Percentiles rank a stretch among this genome's conserved stretches.
phyloP scores from a whole-genome alignment of 441 rosid genomes.

The Syzygium syzygioides region DNA sequence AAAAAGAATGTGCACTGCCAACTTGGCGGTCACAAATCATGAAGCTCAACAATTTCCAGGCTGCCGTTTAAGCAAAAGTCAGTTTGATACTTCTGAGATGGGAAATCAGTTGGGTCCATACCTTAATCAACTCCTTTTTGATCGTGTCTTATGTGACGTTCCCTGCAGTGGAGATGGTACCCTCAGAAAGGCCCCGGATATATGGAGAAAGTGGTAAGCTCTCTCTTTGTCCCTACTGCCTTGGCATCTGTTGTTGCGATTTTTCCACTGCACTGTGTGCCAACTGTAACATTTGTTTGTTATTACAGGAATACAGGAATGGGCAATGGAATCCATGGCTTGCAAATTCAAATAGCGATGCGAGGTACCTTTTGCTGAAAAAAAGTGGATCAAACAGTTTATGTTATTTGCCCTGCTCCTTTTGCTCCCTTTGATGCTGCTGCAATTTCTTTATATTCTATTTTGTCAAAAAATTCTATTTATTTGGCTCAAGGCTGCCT shows the following conservation, averaged over 20 bases:
- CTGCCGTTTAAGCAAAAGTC: conserved; percentile 55
- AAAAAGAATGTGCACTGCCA: conserved; percentile 94
- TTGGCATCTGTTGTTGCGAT: neutral
- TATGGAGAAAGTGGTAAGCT: conserved; percentile 89
- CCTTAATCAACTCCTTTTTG: conserved; percentile 63
- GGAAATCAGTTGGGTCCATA: conserved; percentile 26
- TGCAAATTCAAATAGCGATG: conserved; percentile 87
- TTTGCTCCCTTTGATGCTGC: neutral
- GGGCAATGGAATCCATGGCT: conserved; percentile 85
- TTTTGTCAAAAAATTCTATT: neutral
- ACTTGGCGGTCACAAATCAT: conserved; percentile 87
- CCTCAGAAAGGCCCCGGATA: conserved; percentile 95
- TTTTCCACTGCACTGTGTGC: neutral
- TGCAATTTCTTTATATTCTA: neutral
- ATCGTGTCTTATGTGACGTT: conserved; percentile 93
- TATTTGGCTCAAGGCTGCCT: neutral
- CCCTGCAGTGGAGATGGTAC: conserved; percentile 99
- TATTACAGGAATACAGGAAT: conserved; percentile 70
- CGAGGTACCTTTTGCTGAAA: conserved; percentile 44
- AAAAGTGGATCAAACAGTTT: neutral
- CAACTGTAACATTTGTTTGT: conserved; percentile 2
- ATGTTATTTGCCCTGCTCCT: neutral
- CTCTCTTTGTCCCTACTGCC: neutral
- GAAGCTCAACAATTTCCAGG: conserved; percentile 98
- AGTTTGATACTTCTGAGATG: conserved; percentile 33